Conservation (phyloP, 345 rosid genomes). For the Eucalyptus rudis region DNA sequence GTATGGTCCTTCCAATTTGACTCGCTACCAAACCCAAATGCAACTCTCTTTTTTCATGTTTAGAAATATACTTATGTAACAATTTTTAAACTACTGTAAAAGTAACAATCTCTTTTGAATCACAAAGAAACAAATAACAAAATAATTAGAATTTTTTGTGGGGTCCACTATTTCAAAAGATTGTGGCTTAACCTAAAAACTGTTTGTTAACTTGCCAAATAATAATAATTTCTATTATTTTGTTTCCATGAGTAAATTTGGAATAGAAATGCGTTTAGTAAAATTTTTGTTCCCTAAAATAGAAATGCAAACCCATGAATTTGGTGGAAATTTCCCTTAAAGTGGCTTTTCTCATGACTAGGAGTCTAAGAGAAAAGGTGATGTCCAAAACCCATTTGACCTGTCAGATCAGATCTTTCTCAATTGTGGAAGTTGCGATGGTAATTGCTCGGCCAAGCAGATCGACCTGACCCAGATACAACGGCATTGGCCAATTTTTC, state of each 20-base stretch:
- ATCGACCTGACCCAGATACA: not conserved
- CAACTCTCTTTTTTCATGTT: no score
- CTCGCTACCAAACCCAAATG: not conserved
- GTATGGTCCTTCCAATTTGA: not conserved
- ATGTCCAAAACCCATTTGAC: not conserved
- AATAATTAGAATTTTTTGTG: no score
- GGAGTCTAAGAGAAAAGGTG: not conserved
- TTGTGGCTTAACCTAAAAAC: no score
- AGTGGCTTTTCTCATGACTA: not conserved
- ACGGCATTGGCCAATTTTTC: not conserved
- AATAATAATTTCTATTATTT: no score
- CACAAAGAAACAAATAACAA: no score
- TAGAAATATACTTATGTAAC: no score
- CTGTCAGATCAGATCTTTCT: not conserved
- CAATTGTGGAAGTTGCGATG: not conserved
- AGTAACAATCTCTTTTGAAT: no score
- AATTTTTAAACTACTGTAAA: no score
- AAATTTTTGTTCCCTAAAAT: no score
- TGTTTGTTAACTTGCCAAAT: no score
- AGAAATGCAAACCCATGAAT: not conserved
- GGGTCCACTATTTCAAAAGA: no score
- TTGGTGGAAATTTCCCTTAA: not conserved
- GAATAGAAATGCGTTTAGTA: fast-evolving
- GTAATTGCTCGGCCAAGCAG: not conserved
- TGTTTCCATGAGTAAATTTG: fast-evolving